Percentiles rank a stretch among this genome's conserved stretches.
These are phyloP conservation scores for Dioscorea dumetorum DNA, from an alignment of 106 monocot genomes.

Conservation along the genomic window DNA sequence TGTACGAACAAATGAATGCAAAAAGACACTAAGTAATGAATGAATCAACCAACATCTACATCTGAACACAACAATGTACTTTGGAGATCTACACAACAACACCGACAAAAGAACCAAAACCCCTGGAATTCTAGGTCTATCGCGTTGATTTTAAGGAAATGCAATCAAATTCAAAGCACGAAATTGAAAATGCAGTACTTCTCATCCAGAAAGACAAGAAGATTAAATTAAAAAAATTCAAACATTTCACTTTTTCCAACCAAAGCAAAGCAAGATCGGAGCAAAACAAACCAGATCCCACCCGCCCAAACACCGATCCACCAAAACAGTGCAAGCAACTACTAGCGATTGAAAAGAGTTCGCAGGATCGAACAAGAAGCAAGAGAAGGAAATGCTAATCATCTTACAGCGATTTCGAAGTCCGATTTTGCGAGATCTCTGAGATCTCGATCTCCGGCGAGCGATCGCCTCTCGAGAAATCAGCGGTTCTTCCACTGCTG, in stretches of 20 bases:
- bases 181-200: too few species aligned
- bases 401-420: neutral
- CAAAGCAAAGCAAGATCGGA: neutral
- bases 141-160: neutral
- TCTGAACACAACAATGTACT: too few species aligned
- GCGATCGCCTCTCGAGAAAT: too few species aligned
- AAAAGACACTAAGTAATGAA: too few species aligned
- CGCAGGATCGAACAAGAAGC: neutral
- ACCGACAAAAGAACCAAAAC: neutral
- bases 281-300: neutral
- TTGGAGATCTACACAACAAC: too few species aligned
- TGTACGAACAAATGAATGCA: too few species aligned
- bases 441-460: neutral
- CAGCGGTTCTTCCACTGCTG: neutral
- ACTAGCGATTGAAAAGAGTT: neutral
- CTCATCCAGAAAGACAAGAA: neutral
- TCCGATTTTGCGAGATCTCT: neutral
- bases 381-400: neutral
- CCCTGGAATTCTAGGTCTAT: neutral
- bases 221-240: neutral
- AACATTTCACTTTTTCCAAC: neutral
- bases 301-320: neutral
- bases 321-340: neutral
- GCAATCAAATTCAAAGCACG: neutral
- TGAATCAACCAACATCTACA: too few species aligned